phyloP scores from a whole-genome alignment of 805 yeast species.

The Nakazawaea populi region DNA sequence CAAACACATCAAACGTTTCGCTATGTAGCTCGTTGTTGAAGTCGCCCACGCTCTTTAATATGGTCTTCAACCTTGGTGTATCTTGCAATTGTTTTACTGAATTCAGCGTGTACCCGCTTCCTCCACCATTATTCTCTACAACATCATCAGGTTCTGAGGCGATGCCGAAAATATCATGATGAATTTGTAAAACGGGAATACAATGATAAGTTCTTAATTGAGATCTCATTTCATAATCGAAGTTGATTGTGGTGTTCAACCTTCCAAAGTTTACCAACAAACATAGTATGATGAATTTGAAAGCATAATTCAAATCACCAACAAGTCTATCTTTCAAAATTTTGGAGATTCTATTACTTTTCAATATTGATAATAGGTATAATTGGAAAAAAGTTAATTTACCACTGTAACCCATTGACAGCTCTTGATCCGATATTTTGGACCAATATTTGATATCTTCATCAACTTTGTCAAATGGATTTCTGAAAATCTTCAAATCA shows the following conservation, averaged over 20 bases:
- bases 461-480: slow-evolving; percentile 38
- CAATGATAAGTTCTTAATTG: slow-evolving; percentile 90
- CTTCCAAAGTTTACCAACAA: slow-evolving; percentile 87
- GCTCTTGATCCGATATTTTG: slow-evolving; percentile 16
- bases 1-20: slow-evolving; percentile 40
- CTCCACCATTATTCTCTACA: slow-evolving; percentile 18
- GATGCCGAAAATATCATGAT: slow-evolving; percentile 29
- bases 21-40: slow-evolving; percentile 45
- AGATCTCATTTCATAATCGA: slow-evolving; percentile 93
- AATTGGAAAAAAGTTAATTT: slow-evolving; percentile 76
- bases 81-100: slow-evolving; percentile 83
- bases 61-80: slow-evolving; percentile 88
- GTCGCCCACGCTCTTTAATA: slow-evolving; percentile 83
- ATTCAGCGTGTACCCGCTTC: slow-evolving; percentile 27
- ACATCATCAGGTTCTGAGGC: slow-evolving; percentile 8
- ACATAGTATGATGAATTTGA: slow-evolving; percentile 39
- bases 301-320: slow-evolving; percentile 38
- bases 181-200: slow-evolving; percentile 81
- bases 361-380: slow-evolving; percentile 75
- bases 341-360: slow-evolving; percentile 77
- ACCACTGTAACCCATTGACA: slow-evolving; percentile 24
- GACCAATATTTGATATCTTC: slow-evolving; percentile 31
- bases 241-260: slow-evolving; percentile 90
- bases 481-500: slow-evolving; percentile 59
- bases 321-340: slow-evolving; percentile 76